A percentile compares a stretch with the other conserved stretches of the same genome.
Conservation (phyloP, 2,329 filamentous ascomycete species). For the Sporothrix humicola region DNA sequence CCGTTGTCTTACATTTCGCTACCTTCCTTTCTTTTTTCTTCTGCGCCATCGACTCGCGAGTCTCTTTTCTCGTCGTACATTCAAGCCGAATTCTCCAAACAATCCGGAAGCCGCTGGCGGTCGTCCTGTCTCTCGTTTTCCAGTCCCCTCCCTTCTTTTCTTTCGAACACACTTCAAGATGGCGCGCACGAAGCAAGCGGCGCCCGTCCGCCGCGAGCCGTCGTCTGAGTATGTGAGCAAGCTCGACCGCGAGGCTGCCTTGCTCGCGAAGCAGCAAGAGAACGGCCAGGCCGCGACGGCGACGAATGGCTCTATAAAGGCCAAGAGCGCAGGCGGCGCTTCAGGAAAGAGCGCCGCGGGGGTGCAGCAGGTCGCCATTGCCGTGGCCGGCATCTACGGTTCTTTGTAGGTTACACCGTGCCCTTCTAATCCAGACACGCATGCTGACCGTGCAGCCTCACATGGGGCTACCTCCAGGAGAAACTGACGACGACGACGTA, state of each 20-base stretch:
- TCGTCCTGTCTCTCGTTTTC: background rate
- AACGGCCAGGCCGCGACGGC: slow-evolving; percentile 34
- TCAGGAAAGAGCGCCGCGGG: slow-evolving; percentile 51
- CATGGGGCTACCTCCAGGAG: slow-evolving; percentile 96
- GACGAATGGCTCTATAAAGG: slow-evolving; percentile 44
- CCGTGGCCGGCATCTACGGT: slow-evolving; percentile 93
- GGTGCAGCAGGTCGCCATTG: slow-evolving; percentile 76
- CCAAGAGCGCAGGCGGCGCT: slow-evolving; percentile 34
- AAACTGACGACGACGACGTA: slow-evolving; percentile 94
- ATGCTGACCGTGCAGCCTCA: slow-evolving; percentile 67
- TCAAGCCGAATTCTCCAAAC: background rate
- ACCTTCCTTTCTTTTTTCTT: background rate
- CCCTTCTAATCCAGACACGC: background rate
- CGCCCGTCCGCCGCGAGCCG: slow-evolving; percentile 66
- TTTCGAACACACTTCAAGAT: slow-evolving; percentile 49
- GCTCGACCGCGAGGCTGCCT: slow-evolving; percentile 44
- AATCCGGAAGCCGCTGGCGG: slow-evolving; percentile 15
- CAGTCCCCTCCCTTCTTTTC: background rate
- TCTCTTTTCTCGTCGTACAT: background rate
- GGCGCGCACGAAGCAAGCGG: slow-evolving; percentile 73
- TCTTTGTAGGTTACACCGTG: too few relatives aligned
- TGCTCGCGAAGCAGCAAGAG: slow-evolving; percentile 38
- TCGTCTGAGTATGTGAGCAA: slow-evolving; percentile 70
- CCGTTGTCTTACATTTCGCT: background rate
- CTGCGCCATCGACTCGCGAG: background rate